Conservation (phyloP, 1,284 basidiomycete species). For the Tilletia setariae region DNA sequence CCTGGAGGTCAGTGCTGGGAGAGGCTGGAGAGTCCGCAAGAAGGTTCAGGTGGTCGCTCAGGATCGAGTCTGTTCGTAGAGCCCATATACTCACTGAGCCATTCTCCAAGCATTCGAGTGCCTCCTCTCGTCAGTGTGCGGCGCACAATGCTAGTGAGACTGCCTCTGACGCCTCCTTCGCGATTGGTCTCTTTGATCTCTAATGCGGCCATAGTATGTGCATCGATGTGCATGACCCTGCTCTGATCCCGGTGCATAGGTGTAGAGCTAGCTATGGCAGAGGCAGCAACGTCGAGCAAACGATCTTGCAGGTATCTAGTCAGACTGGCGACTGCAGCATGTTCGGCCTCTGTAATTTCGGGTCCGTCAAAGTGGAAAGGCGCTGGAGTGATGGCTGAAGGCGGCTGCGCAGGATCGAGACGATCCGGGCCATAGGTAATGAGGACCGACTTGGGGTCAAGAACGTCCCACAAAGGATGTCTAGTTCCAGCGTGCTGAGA, state of each 20-base stretch:
- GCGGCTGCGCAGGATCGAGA: not conserved
- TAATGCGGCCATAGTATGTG: slow-evolving; percentile 46
- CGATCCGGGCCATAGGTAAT: slow-evolving; percentile 11
- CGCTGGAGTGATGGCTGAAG: not conserved
- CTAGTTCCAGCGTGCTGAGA: not conserved
- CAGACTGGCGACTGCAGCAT: slow-evolving; percentile 32
- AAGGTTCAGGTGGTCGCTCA: not conserved
- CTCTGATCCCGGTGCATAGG: not conserved
- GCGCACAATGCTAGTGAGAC: slow-evolving; percentile 40
- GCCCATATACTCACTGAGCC: slow-evolving; percentile 32
- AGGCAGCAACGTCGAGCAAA: slow-evolving; percentile 28
- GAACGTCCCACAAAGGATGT: slow-evolving; percentile 25
- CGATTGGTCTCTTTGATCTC: slow-evolving; percentile 38
- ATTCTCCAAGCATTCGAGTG: slow-evolving; percentile 42
- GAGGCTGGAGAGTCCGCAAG: slow-evolving; percentile 7
- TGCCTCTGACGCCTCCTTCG: slow-evolving; percentile 40
- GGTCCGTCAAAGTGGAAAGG: not conserved
- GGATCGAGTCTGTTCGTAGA: not conserved
- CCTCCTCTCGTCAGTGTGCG: slow-evolving; percentile 49
- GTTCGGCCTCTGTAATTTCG: slow-evolving; percentile 14
- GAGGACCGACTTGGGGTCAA: slow-evolving; percentile 8
- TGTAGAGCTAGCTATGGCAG: not conserved
- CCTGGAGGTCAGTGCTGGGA: slow-evolving; percentile 35
- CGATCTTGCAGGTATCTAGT: slow-evolving; percentile 45
- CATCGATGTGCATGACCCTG: slow-evolving; percentile 46